Evolutionary conservation across 768 basidiomycete genomes (phyloP).

Genomic region (Suillus ampliporus): DNA sequence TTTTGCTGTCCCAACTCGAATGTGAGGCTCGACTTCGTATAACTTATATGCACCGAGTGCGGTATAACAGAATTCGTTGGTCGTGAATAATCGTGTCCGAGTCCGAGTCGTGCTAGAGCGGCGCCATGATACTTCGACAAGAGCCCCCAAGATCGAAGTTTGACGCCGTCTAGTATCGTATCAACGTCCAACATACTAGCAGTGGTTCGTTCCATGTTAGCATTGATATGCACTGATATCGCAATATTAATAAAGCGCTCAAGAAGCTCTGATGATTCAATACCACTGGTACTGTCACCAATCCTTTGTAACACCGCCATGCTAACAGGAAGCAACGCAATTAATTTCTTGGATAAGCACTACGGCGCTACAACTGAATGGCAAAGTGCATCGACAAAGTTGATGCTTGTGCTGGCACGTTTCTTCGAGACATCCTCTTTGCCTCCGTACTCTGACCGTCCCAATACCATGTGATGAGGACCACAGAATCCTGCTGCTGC

Average conservation of each 20-base stretch:
- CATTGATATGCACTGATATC: too few species aligned
- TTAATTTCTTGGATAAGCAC: too few species aligned
- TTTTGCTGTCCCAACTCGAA: too few species aligned
- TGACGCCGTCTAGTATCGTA: too few species aligned
- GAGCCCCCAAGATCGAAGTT: background rate
- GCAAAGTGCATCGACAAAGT: background rate
- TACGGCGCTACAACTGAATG: background rate
- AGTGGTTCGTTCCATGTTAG: too few species aligned
- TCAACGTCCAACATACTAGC: too few species aligned
- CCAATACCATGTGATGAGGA: background rate
- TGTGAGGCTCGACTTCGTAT: background rate
- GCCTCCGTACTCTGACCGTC: background rate
- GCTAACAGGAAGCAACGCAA: too few species aligned
- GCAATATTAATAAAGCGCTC: too few species aligned
- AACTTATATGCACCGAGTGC: background rate
- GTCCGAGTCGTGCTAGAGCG: background rate
- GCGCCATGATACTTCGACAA: background rate
- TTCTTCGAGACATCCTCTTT: background rate
- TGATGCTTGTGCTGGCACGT: background rate
- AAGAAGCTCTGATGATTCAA: too few species aligned
- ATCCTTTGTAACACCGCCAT: too few species aligned
- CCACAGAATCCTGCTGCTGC: background rate
- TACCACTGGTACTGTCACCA: too few species aligned
- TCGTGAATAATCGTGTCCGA: background rate
- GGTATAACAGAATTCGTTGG: background rate